phyloP scores from a whole-genome alignment of 495 filamentous ascomycete genomes.

The Podospora tetraspora region DNA sequence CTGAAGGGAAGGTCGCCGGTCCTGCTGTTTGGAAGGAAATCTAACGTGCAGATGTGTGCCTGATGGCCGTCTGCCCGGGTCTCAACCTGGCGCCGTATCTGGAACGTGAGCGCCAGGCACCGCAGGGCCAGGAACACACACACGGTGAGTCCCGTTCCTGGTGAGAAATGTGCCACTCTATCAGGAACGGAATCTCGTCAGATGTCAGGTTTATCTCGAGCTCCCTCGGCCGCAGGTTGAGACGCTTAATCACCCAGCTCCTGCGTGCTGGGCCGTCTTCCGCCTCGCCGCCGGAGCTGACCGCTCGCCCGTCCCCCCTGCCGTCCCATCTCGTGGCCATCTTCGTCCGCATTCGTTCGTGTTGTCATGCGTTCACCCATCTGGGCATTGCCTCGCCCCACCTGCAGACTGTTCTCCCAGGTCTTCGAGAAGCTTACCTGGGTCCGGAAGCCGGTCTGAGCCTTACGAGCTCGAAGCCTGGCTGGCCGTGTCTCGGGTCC shows the following conservation, averaged over 20 bases:
- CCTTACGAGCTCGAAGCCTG: conserved; percentile 13
- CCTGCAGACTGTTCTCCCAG: conserved; percentile 7
- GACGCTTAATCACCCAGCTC: conserved; percentile 9
- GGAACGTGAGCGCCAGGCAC: background rate
- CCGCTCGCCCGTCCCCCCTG: conserved; percentile 6
- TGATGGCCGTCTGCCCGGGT: background rate
- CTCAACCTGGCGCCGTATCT: background rate
- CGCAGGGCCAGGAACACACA: conserved; percentile 3
- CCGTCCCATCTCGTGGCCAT: conserved; percentile 15
- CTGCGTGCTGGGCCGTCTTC: conserved; percentile 15
- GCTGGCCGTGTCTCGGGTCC: conserved; percentile 10
- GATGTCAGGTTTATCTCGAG: conserved; percentile 7
- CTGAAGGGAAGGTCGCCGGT: background rate
- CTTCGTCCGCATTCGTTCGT: conserved; percentile 2
- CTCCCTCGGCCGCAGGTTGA: conserved; percentile 12
- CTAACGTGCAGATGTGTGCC: background rate
- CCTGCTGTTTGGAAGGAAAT: background rate
- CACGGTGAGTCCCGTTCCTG: conserved; percentile 5
- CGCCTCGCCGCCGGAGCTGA: conserved; percentile 1
- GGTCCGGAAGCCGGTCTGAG: conserved; percentile 22
- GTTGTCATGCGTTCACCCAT: conserved; percentile 11
- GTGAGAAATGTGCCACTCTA: conserved; percentile 4
- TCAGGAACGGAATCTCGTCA: conserved; percentile 1
- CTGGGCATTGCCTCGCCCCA: conserved; percentile 14
- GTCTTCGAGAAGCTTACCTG: conserved; percentile 23